These are phyloP conservation scores for Cylindrotheca fusiformis DNA, from an alignment of 108 stramenopile genomes.

Conservation along the genomic window DNA sequence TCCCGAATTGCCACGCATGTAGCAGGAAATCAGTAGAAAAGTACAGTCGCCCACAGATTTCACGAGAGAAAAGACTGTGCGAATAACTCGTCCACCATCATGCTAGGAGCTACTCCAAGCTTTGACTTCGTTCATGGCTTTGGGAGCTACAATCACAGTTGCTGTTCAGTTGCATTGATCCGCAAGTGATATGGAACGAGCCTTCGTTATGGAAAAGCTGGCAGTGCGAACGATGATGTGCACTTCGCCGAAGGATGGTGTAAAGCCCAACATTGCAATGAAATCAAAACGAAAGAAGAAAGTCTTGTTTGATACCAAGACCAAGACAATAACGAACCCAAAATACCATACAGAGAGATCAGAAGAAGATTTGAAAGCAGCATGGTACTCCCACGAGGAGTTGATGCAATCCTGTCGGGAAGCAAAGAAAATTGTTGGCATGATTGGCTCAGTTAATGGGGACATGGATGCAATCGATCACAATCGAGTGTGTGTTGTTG, in stretches of 20 bases:
- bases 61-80: too few relatives aligned
- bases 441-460: slow-evolving; percentile 9
- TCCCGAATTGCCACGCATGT: too few relatives aligned
- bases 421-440: slow-evolving; percentile 6
- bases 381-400: slow-evolving; percentile 16
- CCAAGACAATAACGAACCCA: background rate
- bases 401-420: slow-evolving; percentile 4
- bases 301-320: background rate
- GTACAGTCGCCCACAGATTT: too few relatives aligned
- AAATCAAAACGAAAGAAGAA: background rate
- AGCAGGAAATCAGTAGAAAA: too few relatives aligned
- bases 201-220: background rate
- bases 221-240: too few relatives aligned
- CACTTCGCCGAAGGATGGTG: too few relatives aligned
- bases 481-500: slow-evolving; percentile 8
- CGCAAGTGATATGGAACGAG: background rate
- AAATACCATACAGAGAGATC: background rate
- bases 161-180: background rate
- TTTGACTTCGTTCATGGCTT: too few relatives aligned
- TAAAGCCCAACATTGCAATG: too few relatives aligned
- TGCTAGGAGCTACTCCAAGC: too few relatives aligned
- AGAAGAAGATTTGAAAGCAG: background rate
- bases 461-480: slow-evolving; percentile 10
- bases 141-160: too few relatives aligned
- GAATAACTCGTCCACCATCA: too few relatives aligned